Conservation (phyloP, 495 filamentous ascomycete species). For the Daldinia bambusicola region DNA sequence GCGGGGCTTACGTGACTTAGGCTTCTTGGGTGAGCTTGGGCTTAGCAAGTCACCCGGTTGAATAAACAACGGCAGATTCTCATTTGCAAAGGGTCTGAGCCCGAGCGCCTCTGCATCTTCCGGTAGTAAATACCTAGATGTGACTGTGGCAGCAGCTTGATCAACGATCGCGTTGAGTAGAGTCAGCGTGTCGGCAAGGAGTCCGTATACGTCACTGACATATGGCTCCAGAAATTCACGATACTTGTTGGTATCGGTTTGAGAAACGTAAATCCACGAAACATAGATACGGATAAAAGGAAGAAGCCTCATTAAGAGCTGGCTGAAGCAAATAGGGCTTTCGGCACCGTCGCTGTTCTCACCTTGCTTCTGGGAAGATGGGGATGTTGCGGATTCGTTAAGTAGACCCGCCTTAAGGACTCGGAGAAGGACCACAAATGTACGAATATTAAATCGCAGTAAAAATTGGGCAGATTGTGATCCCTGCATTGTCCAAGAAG, state of each 20-base stretch:
- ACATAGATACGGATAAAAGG: constrained; percentile 58
- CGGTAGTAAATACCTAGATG: constrained; percentile 49
- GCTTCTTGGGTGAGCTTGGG: constrained; percentile 16
- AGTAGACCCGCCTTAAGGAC: constrained; percentile 75
- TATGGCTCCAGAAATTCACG: constrained; percentile 55
- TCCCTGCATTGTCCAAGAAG: constrained; percentile 50
- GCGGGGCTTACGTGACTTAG: constrained; percentile 41
- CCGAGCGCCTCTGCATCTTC: constrained; percentile 58
- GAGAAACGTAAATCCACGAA: constrained; percentile 55
- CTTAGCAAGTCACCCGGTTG: constrained; percentile 24
- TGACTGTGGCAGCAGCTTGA: constrained; percentile 31
- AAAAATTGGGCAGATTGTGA: constrained; percentile 74
- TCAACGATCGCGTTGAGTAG: constrained; percentile 49
- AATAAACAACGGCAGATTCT: constrained; percentile 41
- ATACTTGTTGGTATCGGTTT: constrained; percentile 51
- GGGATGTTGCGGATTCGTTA: constrained; percentile 47
- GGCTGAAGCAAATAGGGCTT: constrained; percentile 37
- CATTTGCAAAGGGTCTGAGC: constrained; percentile 52
- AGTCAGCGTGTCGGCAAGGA: constrained; percentile 51
- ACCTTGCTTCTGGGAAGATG: constrained; percentile 9
- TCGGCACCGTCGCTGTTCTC: constrained; percentile 26
- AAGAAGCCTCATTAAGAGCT: constrained; percentile 46
- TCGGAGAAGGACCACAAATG: constrained; percentile 79
- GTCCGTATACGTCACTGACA: constrained; percentile 52
- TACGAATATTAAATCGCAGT: constrained; percentile 82